phyloP scores from a whole-genome alignment of 306 rosid genomes.

The Mimosa pudica region DNA sequence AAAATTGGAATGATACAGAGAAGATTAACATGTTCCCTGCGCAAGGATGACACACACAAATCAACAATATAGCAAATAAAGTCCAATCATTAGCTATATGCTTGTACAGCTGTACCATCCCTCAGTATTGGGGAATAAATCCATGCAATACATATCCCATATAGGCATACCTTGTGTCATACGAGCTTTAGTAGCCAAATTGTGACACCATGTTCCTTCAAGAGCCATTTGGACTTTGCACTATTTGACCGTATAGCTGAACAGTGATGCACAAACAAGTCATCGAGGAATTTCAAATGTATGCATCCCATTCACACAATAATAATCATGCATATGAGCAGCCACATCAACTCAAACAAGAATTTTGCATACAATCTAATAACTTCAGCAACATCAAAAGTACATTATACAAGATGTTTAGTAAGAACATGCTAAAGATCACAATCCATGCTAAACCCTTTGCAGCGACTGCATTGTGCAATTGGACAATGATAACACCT shows the following conservation, averaged over 20 bases:
- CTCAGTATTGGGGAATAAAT: conserved; percentile 23
- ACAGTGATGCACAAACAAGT: conserved; percentile 35
- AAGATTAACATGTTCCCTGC: too few relatives aligned
- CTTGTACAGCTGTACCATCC: conserved; percentile 8
- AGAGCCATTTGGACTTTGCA: neutral
- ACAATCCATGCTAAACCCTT: conserved; percentile 18
- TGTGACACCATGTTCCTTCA: neutral
- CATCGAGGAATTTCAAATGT: conserved; percentile 32
- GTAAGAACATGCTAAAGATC: conserved; percentile 2
- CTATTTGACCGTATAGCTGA: conserved; percentile 42
- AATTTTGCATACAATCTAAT: neutral
- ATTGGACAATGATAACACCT: conserved; percentile 6
- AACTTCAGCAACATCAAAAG: neutral
- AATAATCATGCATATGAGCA: conserved; percentile 29
- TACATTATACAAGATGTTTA: neutral
- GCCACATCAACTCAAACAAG: neutral
- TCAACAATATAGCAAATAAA: neutral
- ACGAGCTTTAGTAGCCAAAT: neutral
- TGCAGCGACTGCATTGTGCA: conserved; percentile 13
- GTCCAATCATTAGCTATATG: neutral
- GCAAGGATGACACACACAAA: too few relatives aligned
- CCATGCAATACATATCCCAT: conserved; percentile 1
- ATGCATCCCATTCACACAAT: conserved; percentile 29
- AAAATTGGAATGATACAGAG: too few relatives aligned
- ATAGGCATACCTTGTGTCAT: neutral